Evolutionary conservation across 2,329 filamentous ascomycete genomes (phyloP).

Genomic region (Xylariaceae sp.): DNA sequence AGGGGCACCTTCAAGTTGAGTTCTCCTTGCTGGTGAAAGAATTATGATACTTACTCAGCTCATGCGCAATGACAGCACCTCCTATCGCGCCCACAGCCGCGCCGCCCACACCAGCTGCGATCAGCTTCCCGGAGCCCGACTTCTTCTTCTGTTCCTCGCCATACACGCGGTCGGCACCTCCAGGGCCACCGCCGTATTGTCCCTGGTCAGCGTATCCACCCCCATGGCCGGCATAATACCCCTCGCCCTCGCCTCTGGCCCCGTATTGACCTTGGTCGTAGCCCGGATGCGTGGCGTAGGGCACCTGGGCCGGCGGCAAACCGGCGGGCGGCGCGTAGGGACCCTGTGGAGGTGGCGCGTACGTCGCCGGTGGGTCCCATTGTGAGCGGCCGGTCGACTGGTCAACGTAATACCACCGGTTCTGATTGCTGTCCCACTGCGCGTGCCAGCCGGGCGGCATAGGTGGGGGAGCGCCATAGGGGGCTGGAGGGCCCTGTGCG

Average conservation of each 20-base stretch:
- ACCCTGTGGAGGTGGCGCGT: conserved; percentile 11
- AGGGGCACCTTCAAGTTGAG: too few species aligned
- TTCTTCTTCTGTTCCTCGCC: conserved; percentile 22
- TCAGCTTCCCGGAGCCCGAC: conserved; percentile 44
- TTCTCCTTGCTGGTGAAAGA: too few species aligned
- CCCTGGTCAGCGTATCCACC: conserved; percentile 1
- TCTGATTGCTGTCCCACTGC: conserved; percentile 36
- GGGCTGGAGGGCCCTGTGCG: conserved; percentile 5
- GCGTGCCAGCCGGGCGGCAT: conserved; percentile 10
- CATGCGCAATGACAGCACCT: conserved; percentile 51
- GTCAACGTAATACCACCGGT: conserved; percentile 54
- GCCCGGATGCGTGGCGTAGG: conserved; percentile 2
- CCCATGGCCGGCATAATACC: conserved; percentile 8
- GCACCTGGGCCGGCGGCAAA: conserved; percentile 1
- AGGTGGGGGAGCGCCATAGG: conserved; percentile 9
- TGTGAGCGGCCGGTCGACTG: conserved; percentile 50
- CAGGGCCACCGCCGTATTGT: conserved; percentile 3
- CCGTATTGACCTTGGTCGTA: not conserved
- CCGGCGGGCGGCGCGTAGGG: conserved; percentile 13
- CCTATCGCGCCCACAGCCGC: conserved; percentile 50
- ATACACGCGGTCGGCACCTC: conserved; percentile 2
- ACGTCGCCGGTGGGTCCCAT: conserved; percentile 42
- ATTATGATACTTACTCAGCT: too few species aligned
- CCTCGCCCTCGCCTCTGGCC: conserved; percentile 3
- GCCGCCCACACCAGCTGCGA: conserved; percentile 52